Evolutionary conservation across 2,329 filamentous ascomycete genomes (phyloP), one percentile per base, ranked within the genome.

Genomic region (Monosporascus sp.): DNA sequence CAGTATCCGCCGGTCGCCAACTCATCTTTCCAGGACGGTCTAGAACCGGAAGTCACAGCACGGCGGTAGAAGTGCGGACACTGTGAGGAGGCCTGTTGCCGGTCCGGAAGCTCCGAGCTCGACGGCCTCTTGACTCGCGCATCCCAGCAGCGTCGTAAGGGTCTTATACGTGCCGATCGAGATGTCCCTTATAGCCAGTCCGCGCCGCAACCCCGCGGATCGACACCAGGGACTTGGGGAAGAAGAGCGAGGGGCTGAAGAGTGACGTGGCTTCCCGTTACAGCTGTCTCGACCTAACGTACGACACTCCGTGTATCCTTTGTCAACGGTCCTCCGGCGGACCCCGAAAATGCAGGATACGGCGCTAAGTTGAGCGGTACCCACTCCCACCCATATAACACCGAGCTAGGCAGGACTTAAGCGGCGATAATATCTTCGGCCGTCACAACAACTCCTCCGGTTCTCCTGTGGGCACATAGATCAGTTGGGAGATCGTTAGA

Each of bases 121-220:
- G 58, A 54, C 3, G 60, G 54, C 4, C 52, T 67, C 3, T 46
- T 67, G 17, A 14, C 45, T 49, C 18, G 60, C 60, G 8, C 67
- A 57, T 44, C 55, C 65, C 3, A 57, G 56, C 25, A 48, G 58
- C n/a, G 60, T 68, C n/a, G 55, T 62, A 38, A 57, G 45, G 15
- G 56, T 63, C 1, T 66, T 62, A 37, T 68, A 67, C 51, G 48
- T 68, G 50, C 54, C 67, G n/a, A 38, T 60, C 45, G 63, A 56
- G 6, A 43, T 53, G 24, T 59, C 61, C 4, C 31, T 50, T 7
- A 38, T 68, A 14, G 31, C 31, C 31, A 14, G 61, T 60, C 31
- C 60, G 63, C 38, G 14, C 63, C 3, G 55, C 61, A 17, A 57
- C 64, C 3, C 66, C 58, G 47, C 62, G 64, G 2, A 66, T 66